These are phyloP conservation scores for Rhizopogon roseolus DNA, from an alignment of 768 basidiomycete species.

Conservation along the genomic window DNA sequence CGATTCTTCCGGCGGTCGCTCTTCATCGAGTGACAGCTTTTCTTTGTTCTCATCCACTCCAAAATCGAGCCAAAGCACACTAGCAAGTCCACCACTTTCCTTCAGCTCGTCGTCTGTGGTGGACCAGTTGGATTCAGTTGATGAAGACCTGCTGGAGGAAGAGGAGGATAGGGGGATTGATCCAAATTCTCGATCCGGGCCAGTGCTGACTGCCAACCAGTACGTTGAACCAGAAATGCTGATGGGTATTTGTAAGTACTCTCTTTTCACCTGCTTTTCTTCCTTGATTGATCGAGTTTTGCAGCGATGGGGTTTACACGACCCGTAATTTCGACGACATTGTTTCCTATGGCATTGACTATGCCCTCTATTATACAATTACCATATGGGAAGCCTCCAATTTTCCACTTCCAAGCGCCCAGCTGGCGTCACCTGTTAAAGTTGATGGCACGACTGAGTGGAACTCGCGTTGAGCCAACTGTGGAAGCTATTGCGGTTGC, in stretches of 20 bases:
- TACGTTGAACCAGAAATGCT: slow-evolving; percentile 58
- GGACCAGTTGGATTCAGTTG: slow-evolving; percentile 8
- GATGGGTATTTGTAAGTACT: slow-evolving; percentile 56
- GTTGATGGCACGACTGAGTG: slow-evolving; percentile 69
- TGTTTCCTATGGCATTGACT: slow-evolving; percentile 43
- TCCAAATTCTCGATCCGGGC: slow-evolving; percentile 8
- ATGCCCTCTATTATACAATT: slow-evolving; percentile 75
- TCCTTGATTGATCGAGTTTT: slow-evolving; percentile 8
- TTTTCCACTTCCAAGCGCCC: slow-evolving; percentile 69
- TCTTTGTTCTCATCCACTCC: slow-evolving; percentile 5
- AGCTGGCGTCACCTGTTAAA: slow-evolving; percentile 73
- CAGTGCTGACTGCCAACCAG: slow-evolving; percentile 25
- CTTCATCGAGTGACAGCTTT: slow-evolving; percentile 11
- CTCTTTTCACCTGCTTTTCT: neutral
- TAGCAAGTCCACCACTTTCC: slow-evolving; percentile 21
- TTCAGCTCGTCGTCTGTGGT: slow-evolving; percentile 9
- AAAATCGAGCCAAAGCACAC: slow-evolving; percentile 13
- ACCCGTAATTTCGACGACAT: slow-evolving; percentile 46
- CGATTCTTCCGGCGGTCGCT: slow-evolving; percentile 11
- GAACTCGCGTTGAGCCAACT: slow-evolving; percentile 65
- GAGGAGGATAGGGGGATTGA: slow-evolving; percentile 11
- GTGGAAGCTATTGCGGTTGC: slow-evolving; percentile 58
- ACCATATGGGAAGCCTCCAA: slow-evolving; percentile 61
- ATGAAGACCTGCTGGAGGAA: slow-evolving; percentile 12
- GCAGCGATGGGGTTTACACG: slow-evolving; percentile 65